Base-by-base conservation (phyloP, 73 alveolate genomes). In the Paramecium caudatum region DNA sequence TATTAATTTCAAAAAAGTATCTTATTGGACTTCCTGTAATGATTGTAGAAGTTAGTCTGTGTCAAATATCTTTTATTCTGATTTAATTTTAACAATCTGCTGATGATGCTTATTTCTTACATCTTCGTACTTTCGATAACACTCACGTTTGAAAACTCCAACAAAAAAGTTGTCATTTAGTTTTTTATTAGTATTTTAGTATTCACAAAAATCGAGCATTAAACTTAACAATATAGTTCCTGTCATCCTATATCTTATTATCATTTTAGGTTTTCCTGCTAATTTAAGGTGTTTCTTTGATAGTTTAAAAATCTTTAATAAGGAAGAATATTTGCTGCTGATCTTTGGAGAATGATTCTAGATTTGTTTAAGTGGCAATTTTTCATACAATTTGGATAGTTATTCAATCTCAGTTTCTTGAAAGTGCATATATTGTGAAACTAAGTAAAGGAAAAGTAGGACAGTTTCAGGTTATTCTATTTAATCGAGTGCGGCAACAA, bases 221-320 rank as follows among this genome's bases (percentile, higher is more conserved):
- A 65, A 15, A 65, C 34, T 36, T 43, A 65, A n/a, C 0, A 65
- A 13, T 32, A 65, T 65, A 3, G 21, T 33, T 46, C 50, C 83
- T 30, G 50, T 65, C 83, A 65, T 65, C 19, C 34, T 65, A 33
- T 25, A 65, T 65, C 49, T 4, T 36, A 33, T 15, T 13, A 33
- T 65, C 50, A 65, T 33, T 36, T 65, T 65, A 9, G 83, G 83
- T 36, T 65, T 65, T 65, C 83, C 83, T 25, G 33, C 33, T 12
- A 65, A 65, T 65, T 33, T 65, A 36, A 36, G 39, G 39, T 65
- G 49, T 36, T 65, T 65, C 21, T 65, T 65, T 13, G 83, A 33
- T 15, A 33, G 1, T 12, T 55, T 55, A 27, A 55, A 55, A 12
- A 27, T 37, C 12, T 55, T 55, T 43, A 55, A 55, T 23, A 55